These are phyloP conservation scores for Pittosporum tobira DNA, from an alignment of 129 eudicot genomes.

Conservation along the genomic window DNA sequence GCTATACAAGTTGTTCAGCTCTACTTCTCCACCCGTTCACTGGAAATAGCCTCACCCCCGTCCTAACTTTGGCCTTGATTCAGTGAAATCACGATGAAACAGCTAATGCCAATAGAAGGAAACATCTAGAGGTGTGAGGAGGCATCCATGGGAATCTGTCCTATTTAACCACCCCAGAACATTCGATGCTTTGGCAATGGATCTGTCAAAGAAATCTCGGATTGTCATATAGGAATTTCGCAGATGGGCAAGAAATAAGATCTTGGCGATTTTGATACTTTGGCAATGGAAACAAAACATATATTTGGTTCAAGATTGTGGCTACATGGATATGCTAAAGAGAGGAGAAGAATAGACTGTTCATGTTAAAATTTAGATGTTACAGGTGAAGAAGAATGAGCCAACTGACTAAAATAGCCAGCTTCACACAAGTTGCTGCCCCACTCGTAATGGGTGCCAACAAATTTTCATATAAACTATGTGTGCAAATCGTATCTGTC, in stretches of 20 bases:
- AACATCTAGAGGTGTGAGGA: slow-evolving; percentile 64
- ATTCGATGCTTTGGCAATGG: slow-evolving; percentile 77
- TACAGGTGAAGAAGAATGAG: no score
- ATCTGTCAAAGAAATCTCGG: slow-evolving; percentile 44
- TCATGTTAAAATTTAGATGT: no score
- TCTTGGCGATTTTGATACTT: no score
- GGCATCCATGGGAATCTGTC: slow-evolving; percentile 89
- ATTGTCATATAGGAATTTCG: slow-evolving; percentile 59
- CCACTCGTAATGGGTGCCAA: no score
- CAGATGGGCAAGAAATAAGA: slow-evolving; percentile 59
- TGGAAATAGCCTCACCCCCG: slow-evolving; percentile 54
- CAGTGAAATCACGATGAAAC: slow-evolving; percentile 46
- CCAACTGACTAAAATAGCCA: no score
- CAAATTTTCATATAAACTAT: no score
- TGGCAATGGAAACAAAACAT: no score
- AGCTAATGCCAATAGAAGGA: slow-evolving; percentile 50
- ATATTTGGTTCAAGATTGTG: no score
- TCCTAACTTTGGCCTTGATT: slow-evolving; percentile 64
- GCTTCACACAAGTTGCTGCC: no score
- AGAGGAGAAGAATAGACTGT: no score
- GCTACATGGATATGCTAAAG: no score
- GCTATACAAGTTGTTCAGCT: slow-evolving; percentile 85
- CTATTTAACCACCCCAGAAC: slow-evolving; percentile 91
- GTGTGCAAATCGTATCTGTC: no score
- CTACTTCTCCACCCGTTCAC: slow-evolving; percentile 46